Evolutionary conservation across 768 basidiomycete species (phyloP), one percentile per base, ranked within the genome.

Genomic region (Boletus reticulatus): DNA sequence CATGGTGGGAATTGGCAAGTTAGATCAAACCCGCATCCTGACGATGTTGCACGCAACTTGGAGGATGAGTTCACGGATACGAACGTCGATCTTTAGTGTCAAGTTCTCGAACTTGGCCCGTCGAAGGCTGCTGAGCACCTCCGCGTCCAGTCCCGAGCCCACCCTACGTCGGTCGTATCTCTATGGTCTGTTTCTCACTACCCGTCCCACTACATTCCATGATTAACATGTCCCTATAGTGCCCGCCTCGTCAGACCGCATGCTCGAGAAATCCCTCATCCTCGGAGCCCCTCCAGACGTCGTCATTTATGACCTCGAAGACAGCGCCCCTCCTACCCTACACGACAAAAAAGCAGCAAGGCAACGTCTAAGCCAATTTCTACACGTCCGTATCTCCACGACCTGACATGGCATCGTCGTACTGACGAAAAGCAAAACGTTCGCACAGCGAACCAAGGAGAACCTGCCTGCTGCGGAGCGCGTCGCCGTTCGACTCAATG

Each of bases 281-380:
- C 42, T 69, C 32, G 64, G 55, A 22, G 75, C 78, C 14, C 67
- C 72, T 3, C 84, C 92, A 2, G 94, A 96, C 57, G 78, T 87
- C 42, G 76, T 94, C 36, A 87, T 93, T 24, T 94, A 93, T 64
- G 94, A 96, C 74, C 76, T 96, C 13, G 94, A 95, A 68, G 94
- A 96, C 68, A 89, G 89, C 57, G 84, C 95, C 0, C 75, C 91
- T 5, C 87, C 88, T 4, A 74, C 75, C 6, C 62, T 69, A 31
- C 71, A 74, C 27, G 83, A 84, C 55, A 90, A 92, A 68, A 71
- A 72, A 20, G 70, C 77, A 49, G 88, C 90, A 0, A 76, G 90
- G 55, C 65, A 66, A 8, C 75, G 83, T 9, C 73, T 90, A 6
- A 67, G 71, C 36, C 71, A 73, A 9, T 93, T 88, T 64, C 72